Evolutionary conservation across 176 grass and related monocot genomes (phyloP).

Genomic region (Eragrostis curvula): DNA sequence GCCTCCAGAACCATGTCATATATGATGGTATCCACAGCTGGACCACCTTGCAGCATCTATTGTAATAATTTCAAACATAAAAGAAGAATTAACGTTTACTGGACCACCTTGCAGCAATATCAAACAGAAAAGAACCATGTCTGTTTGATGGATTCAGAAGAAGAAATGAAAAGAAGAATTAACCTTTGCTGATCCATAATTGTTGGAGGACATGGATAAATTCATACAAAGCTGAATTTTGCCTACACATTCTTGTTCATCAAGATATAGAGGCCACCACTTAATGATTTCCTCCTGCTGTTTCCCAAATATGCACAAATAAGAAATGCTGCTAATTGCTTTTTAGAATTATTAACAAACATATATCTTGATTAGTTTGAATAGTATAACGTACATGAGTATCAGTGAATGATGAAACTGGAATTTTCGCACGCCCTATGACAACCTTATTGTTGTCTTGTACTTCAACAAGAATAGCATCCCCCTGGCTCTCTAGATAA

Average conservation of each 20-base stretch:
- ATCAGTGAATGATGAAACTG: constrained; percentile 71
- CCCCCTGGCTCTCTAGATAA: constrained; percentile 75
- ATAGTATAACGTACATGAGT: constrained; percentile 63
- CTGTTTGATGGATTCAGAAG: neutral
- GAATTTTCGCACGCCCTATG: constrained; percentile 74
- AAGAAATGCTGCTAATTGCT: constrained; percentile 20
- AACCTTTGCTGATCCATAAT: constrained; percentile 72
- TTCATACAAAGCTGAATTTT: constrained; percentile 89
- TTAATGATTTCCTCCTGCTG: constrained; percentile 71
- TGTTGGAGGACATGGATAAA: constrained; percentile 63
- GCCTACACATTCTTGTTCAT: constrained; percentile 79
- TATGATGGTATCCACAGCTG: constrained; percentile 93
- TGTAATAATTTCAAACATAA: constrained; percentile 1
- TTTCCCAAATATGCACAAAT: constrained; percentile 37
- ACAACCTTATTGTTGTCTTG: constrained; percentile 68
- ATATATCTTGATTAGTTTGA: constrained; percentile 12
- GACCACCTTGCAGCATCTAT: constrained; percentile 92
- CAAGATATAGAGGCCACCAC: constrained; percentile 82
- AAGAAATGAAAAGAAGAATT: constrained; percentile 34
- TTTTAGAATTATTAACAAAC: constrained; percentile 15
- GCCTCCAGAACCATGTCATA: constrained; percentile 93
- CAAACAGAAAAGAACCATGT: neutral
- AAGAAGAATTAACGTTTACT: constrained; percentile 64
- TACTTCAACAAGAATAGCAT: constrained; percentile 77
- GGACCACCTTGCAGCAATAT: constrained; percentile 26